Base-by-base conservation (phyloP, 2,329 filamentous ascomycete species). In the Alternaria viburni region DNA sequence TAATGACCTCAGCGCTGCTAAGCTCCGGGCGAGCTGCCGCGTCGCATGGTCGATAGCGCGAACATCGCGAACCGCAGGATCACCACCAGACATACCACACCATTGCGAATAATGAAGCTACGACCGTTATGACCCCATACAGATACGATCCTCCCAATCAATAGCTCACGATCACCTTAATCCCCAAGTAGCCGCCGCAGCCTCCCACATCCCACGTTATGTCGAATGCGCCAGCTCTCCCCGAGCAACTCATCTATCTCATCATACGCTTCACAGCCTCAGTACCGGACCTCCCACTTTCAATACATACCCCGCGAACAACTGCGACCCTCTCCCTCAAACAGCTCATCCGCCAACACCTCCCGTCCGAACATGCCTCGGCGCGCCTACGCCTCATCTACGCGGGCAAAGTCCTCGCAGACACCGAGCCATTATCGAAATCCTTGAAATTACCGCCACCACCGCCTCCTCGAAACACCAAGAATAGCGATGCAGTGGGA, bases 251-350 rank as follows among this genome's bases (percentile, higher is more conserved):
- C 32, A 85, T 97, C 60, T 89, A 91, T 74, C 86, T 98, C 49
- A 95, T 92, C 41, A 90, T 98, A 78, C 93, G 95, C 79, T 98
- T 99, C 86, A 93, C 93, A 57, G 90, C 90, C 64, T 90, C 93
- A 1, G 87, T 95, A 61, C 90, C 93, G 15, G 96, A 98, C 78
- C 87, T 97, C 43, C 87, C 90, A 44, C 87, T 98, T 64, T 89
- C 93, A 73, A 88, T 98, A 74, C 80, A 88, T 52, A 82, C 85
- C 6, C 92, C 94, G 0, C 80, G 85, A 51, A 84, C 85, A 30
- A 93, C 91, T 11, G 93, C 93, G 45, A 88, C 93, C 57, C 87
- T 93, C 59, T 88, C 90, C 2, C 86, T 98, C 61, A 97, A 97
- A 80, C 90, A 91, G 72, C 86, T 91, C 55, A 92, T 98, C 76